A percentile compares a stretch with the other conserved stretches of the same genome.
Conservation (phyloP, 1,284 basidiomycete species). For the Microbotryum intermedium region DNA sequence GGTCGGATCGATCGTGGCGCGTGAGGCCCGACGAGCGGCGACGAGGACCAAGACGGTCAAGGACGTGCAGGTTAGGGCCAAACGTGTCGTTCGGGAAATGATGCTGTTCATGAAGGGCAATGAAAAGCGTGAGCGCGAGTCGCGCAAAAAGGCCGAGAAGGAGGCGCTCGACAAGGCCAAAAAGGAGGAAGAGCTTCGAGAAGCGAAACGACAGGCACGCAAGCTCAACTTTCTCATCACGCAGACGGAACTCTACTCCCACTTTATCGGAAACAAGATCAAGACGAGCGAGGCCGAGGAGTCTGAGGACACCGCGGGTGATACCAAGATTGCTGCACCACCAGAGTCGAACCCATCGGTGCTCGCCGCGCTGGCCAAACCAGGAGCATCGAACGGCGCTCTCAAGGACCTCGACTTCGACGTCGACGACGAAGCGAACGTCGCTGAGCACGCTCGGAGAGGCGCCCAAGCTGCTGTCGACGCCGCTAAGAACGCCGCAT, state of each 20-base stretch:
- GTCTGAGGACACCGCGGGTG: slow-evolving; percentile 47
- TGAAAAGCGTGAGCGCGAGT: slow-evolving; percentile 88
- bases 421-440: slow-evolving; percentile 84
- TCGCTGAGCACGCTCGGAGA: slow-evolving; percentile 75
- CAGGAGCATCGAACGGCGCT: slow-evolving; percentile 17
- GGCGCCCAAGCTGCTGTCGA: slow-evolving; percentile 87
- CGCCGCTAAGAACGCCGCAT: slow-evolving; percentile 69
- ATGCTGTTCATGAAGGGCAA: slow-evolving; percentile 97
- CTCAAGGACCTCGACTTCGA: slow-evolving; percentile 87
- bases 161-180: slow-evolving; percentile 82
- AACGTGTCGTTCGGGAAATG: slow-evolving; percentile 74
- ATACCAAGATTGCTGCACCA: slow-evolving; percentile 28
- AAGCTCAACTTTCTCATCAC: slow-evolving; percentile 99
- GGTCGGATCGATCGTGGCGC: slow-evolving; percentile 27
- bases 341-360: slow-evolving; percentile 13
- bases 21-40: slow-evolving; percentile 45
- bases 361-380: slow-evolving; percentile 20
- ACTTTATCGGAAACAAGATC: slow-evolving; percentile 97
- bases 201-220: slow-evolving; percentile 86
- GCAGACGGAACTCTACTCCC: slow-evolving; percentile 97
- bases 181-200: slow-evolving; percentile 91
- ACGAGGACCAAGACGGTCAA: slow-evolving; percentile 75
- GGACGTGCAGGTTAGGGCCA: slow-evolving; percentile 78
- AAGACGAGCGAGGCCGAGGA: slow-evolving; percentile 91
- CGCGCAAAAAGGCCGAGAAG: slow-evolving; percentile 87